phyloP scores from a whole-genome alignment of 106 monocot species.

The Iris macrosiphon region DNA sequence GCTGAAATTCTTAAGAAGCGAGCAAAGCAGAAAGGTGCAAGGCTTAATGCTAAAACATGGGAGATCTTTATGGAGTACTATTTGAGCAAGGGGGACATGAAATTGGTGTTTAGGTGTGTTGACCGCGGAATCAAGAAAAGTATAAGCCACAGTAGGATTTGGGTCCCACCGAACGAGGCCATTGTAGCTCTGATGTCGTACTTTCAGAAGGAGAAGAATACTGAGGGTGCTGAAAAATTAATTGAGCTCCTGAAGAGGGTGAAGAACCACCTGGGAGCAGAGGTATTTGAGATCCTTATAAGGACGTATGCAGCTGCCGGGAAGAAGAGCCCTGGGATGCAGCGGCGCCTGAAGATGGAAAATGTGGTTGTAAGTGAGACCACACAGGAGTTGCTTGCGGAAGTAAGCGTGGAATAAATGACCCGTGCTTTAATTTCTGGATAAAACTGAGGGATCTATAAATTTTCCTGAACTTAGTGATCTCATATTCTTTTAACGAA shows the following conservation, averaged over 20 bases:
- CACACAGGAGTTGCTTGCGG: conserved; percentile 53
- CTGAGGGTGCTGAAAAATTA: conserved; percentile 57
- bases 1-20: conserved; percentile 57
- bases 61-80: conserved; percentile 91
- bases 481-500: no score
- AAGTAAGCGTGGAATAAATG: conserved; percentile 41
- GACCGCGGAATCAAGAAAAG: conserved; percentile 70
- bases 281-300: conserved; percentile 57
- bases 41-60: conserved; percentile 78
- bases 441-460: no score
- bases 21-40: conserved; percentile 28
- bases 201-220: conserved; percentile 66
- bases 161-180: conserved; percentile 52
- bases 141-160: conserved; percentile 46
- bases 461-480: no score
- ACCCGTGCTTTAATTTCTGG: background rate
- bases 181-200: conserved; percentile 43
- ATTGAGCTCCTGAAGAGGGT: conserved; percentile 50
- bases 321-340: conserved; percentile 61
- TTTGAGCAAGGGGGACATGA: conserved; percentile 55
- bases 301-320: conserved; percentile 56
- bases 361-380: conserved; percentile 45
- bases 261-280: conserved; percentile 27
- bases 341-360: conserved; percentile 78
- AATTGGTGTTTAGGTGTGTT: conserved; percentile 38